Base-by-base conservation (phyloP, 1,284 basidiomycete genomes). In the Coniferiporia weirii region DNA sequence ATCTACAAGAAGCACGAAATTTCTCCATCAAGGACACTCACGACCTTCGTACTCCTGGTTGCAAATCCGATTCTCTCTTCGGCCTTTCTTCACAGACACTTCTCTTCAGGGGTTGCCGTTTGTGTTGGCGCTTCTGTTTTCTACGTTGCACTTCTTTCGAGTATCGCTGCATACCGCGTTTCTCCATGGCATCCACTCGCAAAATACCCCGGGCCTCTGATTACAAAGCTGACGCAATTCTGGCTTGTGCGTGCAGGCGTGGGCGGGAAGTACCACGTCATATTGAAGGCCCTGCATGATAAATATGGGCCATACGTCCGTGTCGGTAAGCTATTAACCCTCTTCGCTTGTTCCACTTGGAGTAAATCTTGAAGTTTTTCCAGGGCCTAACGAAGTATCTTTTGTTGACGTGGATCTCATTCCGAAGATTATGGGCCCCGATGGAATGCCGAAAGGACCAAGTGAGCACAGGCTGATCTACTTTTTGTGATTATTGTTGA, bases 401-500 rank as follows among this genome's bases (percentile, higher is more conserved):
- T 35, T 47, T 10, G 45, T 19, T 47, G 40, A 43, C n/a, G 40
- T n/a, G 10, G 7, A 8, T 8, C 68, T 67, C 17, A 67, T 73
- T 43, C 55, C 54, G 8, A 66, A 67, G 3, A 65, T 73, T 51
- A 61, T 72, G 61, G 72, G 72, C 46, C 52, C 61, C 3, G 61
- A 64, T 54, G 71, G 71, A 34, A 67, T 72, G 64, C 71, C 71
- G 7, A 72, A 72, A 57, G 71, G 69, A 8, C 68, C 67, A 35
- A 68, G 72, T 71, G 17, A 13, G 46, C 27, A 2, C 27, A 27
- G 27, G 5, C 27, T 27, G 27, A 27, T 27, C 27, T 27, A 27
- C 27, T 27, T 5, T 27, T 27, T 5, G 27, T 27, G 3, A 27
- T 27, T 27, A 27, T 27, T 27, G 5, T 27, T 27, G 27, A 27